phyloP scores from a whole-genome alignment of 257 asterid genomes.

The Verbena officinalis region DNA sequence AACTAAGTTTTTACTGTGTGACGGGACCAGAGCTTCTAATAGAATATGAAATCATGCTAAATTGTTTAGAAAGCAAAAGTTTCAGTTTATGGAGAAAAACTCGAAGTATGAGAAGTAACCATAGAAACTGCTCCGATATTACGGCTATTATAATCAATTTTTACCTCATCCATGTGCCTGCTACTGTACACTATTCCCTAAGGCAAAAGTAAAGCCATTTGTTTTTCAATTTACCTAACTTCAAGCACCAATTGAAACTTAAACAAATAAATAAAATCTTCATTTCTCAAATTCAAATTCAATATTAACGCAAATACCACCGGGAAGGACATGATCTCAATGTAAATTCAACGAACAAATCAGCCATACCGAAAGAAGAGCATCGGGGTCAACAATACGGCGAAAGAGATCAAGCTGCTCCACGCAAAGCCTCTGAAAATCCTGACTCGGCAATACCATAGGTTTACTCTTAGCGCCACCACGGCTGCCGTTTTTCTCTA shows the following conservation, averaged over 20 bases:
- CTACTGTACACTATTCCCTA: neutral
- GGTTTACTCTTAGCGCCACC: conserved; percentile 44
- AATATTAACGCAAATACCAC: neutral
- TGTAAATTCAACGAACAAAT: neutral
- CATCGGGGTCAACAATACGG: conserved; percentile 73
- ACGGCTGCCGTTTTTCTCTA: conserved; percentile 48
- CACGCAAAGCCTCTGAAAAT: conserved; percentile 79
- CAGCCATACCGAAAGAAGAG: conserved; percentile 65
- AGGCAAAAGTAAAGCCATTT: neutral
- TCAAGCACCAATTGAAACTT: neutral
- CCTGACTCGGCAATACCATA: conserved; percentile 82
- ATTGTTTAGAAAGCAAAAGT: neutral
- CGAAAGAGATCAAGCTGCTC: conserved; percentile 89
- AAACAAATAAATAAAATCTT: neutral
- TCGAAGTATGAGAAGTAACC: neutral
- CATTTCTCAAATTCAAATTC: conserved; percentile 10
- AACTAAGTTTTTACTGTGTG: neutral
- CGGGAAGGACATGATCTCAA: conserved; percentile 15
- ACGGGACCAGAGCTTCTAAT: neutral
- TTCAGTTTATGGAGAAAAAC: neutral
- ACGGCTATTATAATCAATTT: neutral
- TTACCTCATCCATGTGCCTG: neutral
- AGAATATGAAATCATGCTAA: neutral
- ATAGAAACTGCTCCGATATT: neutral
- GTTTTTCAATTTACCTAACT: neutral